phyloP scores from a whole-genome alignment of 495 filamentous ascomycete species.

The Aspergillus sclerotiicarbonarius region DNA sequence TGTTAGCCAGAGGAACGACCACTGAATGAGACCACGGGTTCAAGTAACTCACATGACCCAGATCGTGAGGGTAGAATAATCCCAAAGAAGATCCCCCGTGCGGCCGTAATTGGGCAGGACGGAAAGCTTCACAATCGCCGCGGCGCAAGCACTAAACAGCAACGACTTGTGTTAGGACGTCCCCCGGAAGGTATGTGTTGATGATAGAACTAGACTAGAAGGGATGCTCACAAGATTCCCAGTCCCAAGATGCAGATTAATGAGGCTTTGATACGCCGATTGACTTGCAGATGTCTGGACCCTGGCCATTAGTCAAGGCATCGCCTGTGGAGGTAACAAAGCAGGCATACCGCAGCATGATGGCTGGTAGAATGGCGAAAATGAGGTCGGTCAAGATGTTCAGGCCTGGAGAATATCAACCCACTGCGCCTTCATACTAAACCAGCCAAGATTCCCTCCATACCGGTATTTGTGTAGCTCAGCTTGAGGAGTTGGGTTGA shows the following conservation, averaged over 20 bases:
- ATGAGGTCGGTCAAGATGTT: conserved; percentile 45
- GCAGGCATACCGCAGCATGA: conserved; percentile 32
- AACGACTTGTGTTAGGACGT: too few relatives aligned
- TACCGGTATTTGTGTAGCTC: conserved; percentile 36
- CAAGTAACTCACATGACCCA: conserved; percentile 24
- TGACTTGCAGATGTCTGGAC: conserved; percentile 45
- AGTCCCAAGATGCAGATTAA: conserved; percentile 42
- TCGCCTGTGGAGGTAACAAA: neutral
- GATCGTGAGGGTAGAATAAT: conserved; percentile 29
- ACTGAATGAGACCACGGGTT: neutral
- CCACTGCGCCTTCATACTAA: too few relatives aligned
- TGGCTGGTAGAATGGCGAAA: conserved; percentile 41
- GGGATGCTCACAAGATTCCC: conserved; percentile 39
- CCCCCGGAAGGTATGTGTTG: neutral
- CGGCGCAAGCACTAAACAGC: conserved; percentile 36
- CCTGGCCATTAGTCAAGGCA: neutral
- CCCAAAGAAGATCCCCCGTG: conserved; percentile 47
- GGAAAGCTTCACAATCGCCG: conserved; percentile 45
- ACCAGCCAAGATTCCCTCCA: neutral
- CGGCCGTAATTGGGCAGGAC: conserved; percentile 36
- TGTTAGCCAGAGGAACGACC: neutral
- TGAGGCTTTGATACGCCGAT: conserved; percentile 35
- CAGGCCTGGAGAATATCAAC: conserved; percentile 19
- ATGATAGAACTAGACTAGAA: neutral
- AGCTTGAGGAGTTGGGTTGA: conserved; percentile 26